Conservation (phyloP, 2,329 filamentous ascomycete genomes). For the Trichoderma harzianum region DNA sequence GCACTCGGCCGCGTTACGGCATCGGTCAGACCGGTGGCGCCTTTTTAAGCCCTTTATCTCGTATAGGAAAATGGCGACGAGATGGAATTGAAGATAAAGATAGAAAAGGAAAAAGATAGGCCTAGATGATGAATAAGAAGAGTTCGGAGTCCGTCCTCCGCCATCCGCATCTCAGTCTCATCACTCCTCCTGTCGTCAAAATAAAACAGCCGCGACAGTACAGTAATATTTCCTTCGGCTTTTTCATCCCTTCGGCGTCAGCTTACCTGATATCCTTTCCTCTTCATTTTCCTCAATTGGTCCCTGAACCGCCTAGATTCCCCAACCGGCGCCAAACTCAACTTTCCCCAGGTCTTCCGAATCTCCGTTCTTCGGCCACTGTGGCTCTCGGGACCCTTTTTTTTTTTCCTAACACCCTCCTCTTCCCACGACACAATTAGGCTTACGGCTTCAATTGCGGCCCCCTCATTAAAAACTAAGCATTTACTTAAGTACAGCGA, state of each 20-base stretch:
- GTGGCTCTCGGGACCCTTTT: constrained; percentile 1
- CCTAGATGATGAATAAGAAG: neutral
- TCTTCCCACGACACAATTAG: neutral
- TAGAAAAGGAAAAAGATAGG: neutral
- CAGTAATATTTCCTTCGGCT: neutral
- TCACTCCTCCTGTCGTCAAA: neutral
- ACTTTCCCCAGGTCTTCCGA: neutral
- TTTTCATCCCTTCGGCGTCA: neutral
- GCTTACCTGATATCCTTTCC: neutral
- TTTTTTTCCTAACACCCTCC: neutral
- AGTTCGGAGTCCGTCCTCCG: neutral
- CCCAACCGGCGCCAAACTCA: neutral
- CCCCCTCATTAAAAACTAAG: neutral
- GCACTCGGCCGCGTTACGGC: neutral
- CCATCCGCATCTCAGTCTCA: neutral
- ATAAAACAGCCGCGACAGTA: neutral
- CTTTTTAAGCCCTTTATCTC: neutral
- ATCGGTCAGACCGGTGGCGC: neutral
- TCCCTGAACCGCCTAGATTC: neutral
- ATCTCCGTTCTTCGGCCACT: constrained; percentile 2
- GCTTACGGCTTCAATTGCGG: neutral
- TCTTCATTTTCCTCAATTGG: neutral
- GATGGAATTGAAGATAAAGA: neutral
- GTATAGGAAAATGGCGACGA: neutral
- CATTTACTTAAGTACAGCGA: neutral